A percentile compares a stretch with the other conserved stretches of the same genome.
These are phyloP conservation scores for Pythium dissotocum DNA, from an alignment of 352 stramenopile genomes.

Conservation along the genomic window DNA sequence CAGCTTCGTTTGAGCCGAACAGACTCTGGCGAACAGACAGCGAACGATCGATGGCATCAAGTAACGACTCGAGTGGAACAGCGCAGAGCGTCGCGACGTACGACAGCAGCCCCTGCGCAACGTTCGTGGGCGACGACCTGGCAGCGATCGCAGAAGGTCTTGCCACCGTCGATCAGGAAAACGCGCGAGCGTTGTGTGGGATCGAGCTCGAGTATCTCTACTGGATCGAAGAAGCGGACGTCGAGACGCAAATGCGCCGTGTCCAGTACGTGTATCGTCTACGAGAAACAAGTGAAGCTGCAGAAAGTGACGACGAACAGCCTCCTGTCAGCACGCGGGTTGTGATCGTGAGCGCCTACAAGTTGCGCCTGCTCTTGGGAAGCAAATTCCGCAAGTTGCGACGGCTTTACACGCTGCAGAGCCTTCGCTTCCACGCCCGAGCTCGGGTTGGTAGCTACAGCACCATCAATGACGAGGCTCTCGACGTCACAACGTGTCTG, in stretches of 20 bases:
- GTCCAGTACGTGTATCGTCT: constrained; percentile 66
- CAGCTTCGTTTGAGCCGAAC: neutral
- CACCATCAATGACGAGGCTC: constrained; percentile 57
- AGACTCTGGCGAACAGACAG: constrained; percentile 26
- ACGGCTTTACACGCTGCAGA: constrained; percentile 26
- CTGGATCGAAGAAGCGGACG: constrained; percentile 79
- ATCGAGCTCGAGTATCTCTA: constrained; percentile 56
- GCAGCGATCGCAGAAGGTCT: constrained; percentile 27
- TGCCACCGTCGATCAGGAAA: constrained; percentile 44
- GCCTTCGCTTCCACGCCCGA: constrained; percentile 65
- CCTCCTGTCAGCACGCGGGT: constrained; percentile 18
- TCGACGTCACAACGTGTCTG: constrained; percentile 31
- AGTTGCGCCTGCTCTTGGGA: constrained; percentile 48
- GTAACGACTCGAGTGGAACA: constrained; percentile 22
- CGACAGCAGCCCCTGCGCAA: constrained; percentile 13
- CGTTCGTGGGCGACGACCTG: constrained; percentile 14
- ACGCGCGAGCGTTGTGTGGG: constrained; percentile 41
- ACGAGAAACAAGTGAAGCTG: neutral
- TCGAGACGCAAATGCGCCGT: constrained; percentile 51
- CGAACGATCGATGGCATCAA: constrained; percentile 25
- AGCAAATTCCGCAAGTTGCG: constrained; percentile 28
- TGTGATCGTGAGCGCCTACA: constrained; percentile 67
- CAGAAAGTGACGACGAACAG: neutral
- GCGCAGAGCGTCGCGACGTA: constrained; percentile 5
- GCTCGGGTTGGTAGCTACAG: constrained; percentile 77